Conservation (phyloP, 495 filamentous ascomycete species). For the Xylaria acuta region DNA sequence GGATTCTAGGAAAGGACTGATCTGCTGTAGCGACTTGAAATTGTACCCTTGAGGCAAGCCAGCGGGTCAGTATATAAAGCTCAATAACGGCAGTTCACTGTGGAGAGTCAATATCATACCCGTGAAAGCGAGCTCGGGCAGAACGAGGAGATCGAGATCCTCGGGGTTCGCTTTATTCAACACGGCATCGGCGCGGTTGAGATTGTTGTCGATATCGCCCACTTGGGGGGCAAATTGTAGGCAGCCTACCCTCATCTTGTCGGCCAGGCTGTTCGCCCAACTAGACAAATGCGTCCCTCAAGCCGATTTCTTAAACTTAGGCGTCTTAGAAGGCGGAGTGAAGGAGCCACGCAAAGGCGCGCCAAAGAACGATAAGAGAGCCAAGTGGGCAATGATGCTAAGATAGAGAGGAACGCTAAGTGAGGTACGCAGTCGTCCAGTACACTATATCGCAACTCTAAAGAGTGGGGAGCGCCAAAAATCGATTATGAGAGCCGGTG, state of each 20-base stretch:
- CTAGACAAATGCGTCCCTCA: background rate
- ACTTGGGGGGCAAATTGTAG: constrained; percentile 80
- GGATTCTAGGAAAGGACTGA: constrained; percentile 82
- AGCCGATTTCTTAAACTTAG: background rate
- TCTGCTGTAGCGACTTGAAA: constrained; percentile 78
- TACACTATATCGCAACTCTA: background rate
- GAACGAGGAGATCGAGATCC: constrained; percentile 72
- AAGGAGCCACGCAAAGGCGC: background rate
- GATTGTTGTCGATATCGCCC: constrained; percentile 77
- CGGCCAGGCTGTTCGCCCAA: background rate
- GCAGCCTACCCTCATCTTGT: constrained; percentile 76
- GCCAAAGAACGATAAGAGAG: background rate
- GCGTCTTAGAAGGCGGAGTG: background rate
- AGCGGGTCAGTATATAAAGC: constrained; percentile 17
- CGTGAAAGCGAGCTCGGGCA: constrained; percentile 89
- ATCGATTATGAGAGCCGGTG: background rate
- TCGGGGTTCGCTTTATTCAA: constrained; percentile 61
- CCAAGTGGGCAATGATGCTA: background rate
- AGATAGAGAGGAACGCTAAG: background rate
- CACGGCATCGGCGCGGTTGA: constrained; percentile 74
- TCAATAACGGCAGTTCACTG: background rate
- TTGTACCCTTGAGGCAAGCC: constrained; percentile 74
- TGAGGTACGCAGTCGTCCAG: no score
- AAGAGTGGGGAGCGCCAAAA: background rate
- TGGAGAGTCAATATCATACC: constrained; percentile 54